These are phyloP conservation scores for Lachnellula hyalina DNA, from an alignment of 2,329 filamentous ascomycete genomes.

Conservation along the genomic window DNA sequence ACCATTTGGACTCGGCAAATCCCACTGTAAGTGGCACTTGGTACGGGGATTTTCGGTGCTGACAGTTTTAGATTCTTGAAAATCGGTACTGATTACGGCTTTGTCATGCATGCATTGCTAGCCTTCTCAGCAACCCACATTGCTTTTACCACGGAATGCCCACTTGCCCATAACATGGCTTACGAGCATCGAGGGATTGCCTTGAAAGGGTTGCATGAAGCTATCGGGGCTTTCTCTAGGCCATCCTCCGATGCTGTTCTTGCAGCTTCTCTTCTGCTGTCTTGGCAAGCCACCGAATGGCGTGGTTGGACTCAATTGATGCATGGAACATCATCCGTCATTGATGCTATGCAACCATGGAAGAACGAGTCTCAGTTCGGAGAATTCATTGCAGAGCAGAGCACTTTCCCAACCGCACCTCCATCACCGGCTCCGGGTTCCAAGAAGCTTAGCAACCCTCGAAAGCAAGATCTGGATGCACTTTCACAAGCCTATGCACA, in stretches of 20 bases:
- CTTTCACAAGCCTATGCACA: constrained; percentile 63
- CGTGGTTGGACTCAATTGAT: constrained; percentile 89
- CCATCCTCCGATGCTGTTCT: constrained; percentile 87
- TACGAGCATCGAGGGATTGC: constrained; percentile 85
- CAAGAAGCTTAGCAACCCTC: constrained; percentile 53
- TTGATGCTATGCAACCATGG: constrained; percentile 88
- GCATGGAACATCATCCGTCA: constrained; percentile 84
- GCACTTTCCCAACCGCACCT: constrained; percentile 64
- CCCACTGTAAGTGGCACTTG: constrained; percentile 64
- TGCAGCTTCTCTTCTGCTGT: constrained; percentile 83
- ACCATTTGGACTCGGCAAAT: constrained; percentile 92
- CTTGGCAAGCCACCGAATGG: constrained; percentile 96
- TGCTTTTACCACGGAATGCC: constrained; percentile 80
- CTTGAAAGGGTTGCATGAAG: constrained; percentile 80
- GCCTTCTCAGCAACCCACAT: constrained; percentile 94
- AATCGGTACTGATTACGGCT: constrained; percentile 74
- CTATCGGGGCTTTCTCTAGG: constrained; percentile 77
- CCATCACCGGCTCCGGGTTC: constrained; percentile 57
- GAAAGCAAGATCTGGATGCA: constrained; percentile 65
- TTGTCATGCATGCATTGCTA: constrained; percentile 90
- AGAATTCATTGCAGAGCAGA: constrained; percentile 75
- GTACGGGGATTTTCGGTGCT: constrained; percentile 17
- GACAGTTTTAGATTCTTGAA: constrained; percentile 62
- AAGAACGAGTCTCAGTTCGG: constrained; percentile 83
- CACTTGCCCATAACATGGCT: constrained; percentile 79